phyloP scores from a whole-genome alignment of 345 rosid species.

The Gossypium anomalum region DNA sequence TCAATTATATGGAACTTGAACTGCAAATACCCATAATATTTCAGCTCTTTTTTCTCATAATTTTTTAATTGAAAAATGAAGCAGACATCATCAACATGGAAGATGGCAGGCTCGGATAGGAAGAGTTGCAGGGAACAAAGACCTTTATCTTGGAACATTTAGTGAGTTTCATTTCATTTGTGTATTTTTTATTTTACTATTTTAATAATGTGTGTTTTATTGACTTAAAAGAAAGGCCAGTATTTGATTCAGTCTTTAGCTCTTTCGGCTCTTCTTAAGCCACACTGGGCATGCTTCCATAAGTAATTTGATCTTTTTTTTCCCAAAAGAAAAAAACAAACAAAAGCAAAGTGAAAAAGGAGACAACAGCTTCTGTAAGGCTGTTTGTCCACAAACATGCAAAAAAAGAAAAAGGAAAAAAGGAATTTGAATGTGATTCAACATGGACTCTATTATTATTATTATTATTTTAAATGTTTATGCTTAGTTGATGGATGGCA shows the following conservation, averaged over 20 bases:
- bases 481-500: no score
- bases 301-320: not conserved
- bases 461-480: no score
- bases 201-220: not conserved
- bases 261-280: constrained; percentile 7
- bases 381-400: constrained; percentile 10
- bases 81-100: constrained; percentile 83
- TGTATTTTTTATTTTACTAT: not conserved
- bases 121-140: constrained; percentile 97
- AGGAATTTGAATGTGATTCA: not conserved
- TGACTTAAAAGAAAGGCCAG: constrained; percentile 7
- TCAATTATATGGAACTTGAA: not conserved
- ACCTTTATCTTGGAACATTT: constrained; percentile 95
- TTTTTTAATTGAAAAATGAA: not conserved
- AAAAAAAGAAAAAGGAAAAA: not conserved
- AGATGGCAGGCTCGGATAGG: constrained; percentile 99
- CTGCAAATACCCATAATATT: not conserved
- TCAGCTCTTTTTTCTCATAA: not conserved
- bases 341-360: constrained; percentile 1
- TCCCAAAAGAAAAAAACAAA: constrained; percentile 4
- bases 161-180: constrained; percentile 38
- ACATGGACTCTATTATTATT: not conserved
- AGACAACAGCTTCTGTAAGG: constrained; percentile 2
- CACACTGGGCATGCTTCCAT: not conserved
- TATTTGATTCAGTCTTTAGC: not conserved